phyloP scores from a whole-genome alignment of 345 rosid genomes.

The Boechera retrofracta region DNA sequence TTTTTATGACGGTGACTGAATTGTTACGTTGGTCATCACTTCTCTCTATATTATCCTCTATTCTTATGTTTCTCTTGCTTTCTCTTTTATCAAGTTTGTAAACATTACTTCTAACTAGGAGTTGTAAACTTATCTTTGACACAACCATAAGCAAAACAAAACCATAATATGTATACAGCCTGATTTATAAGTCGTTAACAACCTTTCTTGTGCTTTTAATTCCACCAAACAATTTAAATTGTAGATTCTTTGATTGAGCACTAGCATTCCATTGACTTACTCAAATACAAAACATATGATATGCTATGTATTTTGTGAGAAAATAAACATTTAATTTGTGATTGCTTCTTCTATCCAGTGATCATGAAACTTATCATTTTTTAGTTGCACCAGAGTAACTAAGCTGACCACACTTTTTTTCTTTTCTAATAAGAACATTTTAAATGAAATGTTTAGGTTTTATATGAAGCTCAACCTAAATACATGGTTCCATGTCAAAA shows the following conservation, averaged over 20 bases:
- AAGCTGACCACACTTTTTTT: neutral
- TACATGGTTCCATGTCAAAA: too few species aligned
- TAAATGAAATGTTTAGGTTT: too few species aligned
- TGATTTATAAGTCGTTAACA: neutral
- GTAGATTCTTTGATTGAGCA: too few species aligned
- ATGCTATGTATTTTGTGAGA: too few species aligned
- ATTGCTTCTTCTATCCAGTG: neutral
- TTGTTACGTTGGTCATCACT: conserved; percentile 17
- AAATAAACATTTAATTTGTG: conserved; percentile 2
- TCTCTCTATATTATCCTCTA: neutral
- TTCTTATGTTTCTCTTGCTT: conserved; percentile 6
- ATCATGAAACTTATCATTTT: neutral
- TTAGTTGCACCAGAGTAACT: neutral
- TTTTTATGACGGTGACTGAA: conserved; percentile 16
- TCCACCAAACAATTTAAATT: too few species aligned
- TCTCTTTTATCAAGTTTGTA: neutral
- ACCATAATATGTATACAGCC: too few species aligned
- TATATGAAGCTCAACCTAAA: too few species aligned
- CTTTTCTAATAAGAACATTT: too few species aligned
- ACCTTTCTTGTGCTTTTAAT: neutral
- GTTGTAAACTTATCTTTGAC: neutral
- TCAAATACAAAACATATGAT: neutral
- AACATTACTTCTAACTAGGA: neutral
- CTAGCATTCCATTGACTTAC: neutral
- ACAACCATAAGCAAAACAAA: neutral